These are phyloP conservation scores for Pseudophaeomoniella oleicola DNA, from an alignment of 2,329 filamentous ascomycete genomes.

Conservation along the genomic window DNA sequence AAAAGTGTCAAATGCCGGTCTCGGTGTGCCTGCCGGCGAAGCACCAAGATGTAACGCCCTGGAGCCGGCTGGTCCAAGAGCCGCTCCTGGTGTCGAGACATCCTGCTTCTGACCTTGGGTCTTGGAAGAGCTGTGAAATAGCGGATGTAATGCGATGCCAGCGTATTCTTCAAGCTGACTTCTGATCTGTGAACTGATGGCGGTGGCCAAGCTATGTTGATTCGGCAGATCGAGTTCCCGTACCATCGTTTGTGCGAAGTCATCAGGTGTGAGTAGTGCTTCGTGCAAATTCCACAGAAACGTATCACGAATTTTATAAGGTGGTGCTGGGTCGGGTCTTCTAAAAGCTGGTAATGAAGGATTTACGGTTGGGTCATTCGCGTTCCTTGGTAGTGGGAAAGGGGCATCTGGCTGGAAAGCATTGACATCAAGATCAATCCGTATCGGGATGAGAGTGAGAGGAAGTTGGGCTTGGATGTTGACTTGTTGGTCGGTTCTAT, in stretches of 20 bases:
- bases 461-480: constrained; percentile 61
- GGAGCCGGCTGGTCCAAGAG: constrained; percentile 13
- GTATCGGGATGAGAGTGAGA: constrained; percentile 83
- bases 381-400: constrained; percentile 27
- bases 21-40: constrained; percentile 37
- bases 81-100: constrained; percentile 15
- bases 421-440: constrained; percentile 86
- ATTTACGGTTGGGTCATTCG: constrained; percentile 33
- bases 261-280: constrained; percentile 81
- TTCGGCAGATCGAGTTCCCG: constrained; percentile 87
- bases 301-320: constrained; percentile 83
- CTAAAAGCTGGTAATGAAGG: constrained; percentile 65
- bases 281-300: constrained; percentile 98
- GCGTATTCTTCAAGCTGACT: constrained; percentile 94
- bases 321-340: constrained; percentile 61
- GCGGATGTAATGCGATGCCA: constrained; percentile 78
- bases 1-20: constrained; percentile 14
- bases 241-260: constrained; percentile 81
- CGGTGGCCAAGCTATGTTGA: constrained; percentile 50
- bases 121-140: constrained; percentile 55
- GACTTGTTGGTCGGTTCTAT: constrained; percentile 44
- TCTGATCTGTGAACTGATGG: constrained; percentile 87
- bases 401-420: constrained; percentile 41
- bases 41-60: constrained; percentile 20
- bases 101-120: constrained; percentile 17